Evolutionary conservation across 768 basidiomycete species (phyloP), one percentile per base, ranked within the genome.

Genomic region (Exidia glandulosa): DNA sequence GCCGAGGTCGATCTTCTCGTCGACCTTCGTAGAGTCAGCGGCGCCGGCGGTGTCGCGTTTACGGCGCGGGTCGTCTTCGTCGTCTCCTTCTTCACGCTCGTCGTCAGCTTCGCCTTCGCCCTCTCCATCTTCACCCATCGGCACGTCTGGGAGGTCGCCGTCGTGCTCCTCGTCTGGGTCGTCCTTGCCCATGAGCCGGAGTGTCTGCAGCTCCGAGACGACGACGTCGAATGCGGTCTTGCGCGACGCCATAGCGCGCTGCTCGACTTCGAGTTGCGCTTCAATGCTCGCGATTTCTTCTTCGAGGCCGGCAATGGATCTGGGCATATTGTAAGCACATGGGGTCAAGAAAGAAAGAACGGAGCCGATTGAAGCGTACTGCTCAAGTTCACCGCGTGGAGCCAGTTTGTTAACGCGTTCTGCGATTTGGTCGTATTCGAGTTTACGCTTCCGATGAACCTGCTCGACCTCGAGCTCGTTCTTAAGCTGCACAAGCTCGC

Each of bases 381-480:
- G 79, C 67, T 87, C 83, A 16, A 91, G 76, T 65, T 92, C 91
- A 9, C 86, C 84, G 58, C 90, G 77, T 63, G 77, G 84, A 3
- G 90, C 88, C 2, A 92, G 72, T 19, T 82, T 80, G 65, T 90
- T 89, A 55, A 91, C 83, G 69, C 85, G 90, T 72, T 92, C 91
- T 2, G 91, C 81, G 37, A 93, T 80, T 52, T 80, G 75, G 74
- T 93, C 90, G 68, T 93, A 93, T 67, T 93, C 90, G 64, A 92
- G 90, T 75, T 90, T 93, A 59, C 85, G 80, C 61, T 76, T 77
- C 54, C 90, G 82, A 59, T 84, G 74, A 67, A 86, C 75, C 66
- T 93, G 91, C 4, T 87, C 90, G 63, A 90, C 83, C 64, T 90
- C 88, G 60, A 93, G 71, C 3, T 82, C 79, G 23, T 77, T 76